Evolutionary conservation across 768 basidiomycete species (phyloP).

Genomic region (Pleurotus citrinopileatus): DNA sequence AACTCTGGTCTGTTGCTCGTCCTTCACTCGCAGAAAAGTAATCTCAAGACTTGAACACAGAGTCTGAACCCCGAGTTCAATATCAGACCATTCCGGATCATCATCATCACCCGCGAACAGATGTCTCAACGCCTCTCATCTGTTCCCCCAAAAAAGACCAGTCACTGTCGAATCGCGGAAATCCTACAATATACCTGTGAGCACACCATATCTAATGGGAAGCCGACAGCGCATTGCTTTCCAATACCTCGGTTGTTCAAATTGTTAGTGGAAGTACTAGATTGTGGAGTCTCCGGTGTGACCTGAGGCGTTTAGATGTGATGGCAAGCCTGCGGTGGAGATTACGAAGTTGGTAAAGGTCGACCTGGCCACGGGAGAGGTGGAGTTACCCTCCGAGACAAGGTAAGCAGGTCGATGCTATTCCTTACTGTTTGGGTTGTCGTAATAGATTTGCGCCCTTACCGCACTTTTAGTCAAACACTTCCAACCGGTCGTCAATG

Average conservation of each 20-base stretch:
- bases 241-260: constrained; percentile 75
- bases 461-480: constrained; percentile 23
- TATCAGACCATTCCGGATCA: not conserved
- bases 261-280: constrained; percentile 43
- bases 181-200: constrained; percentile 72
- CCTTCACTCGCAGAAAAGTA: not conserved
- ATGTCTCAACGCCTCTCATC: not conserved
- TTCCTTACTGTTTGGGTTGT: not conserved
- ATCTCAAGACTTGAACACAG: not conserved
- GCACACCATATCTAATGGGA: constrained; percentile 21
- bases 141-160: constrained; percentile 15
- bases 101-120: not conserved
- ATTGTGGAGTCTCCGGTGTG: not conserved
- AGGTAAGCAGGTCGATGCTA: constrained; percentile 30
- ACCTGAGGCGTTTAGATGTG: constrained; percentile 49
- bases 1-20: constrained; percentile 4
- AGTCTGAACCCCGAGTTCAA: constrained; percentile 9
- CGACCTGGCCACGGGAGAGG: constrained; percentile 43
- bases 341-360: constrained; percentile 57
- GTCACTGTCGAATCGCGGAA: constrained; percentile 61
- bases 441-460: constrained; percentile 11
- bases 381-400: constrained; percentile 43
- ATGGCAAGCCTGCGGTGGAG: constrained; percentile 63
- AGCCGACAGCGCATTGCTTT: constrained; percentile 50
- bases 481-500: constrained; percentile 22